Base-by-base conservation (phyloP, 2,329 filamentous ascomycete species). In the Pseudopithomyces chartarum region DNA sequence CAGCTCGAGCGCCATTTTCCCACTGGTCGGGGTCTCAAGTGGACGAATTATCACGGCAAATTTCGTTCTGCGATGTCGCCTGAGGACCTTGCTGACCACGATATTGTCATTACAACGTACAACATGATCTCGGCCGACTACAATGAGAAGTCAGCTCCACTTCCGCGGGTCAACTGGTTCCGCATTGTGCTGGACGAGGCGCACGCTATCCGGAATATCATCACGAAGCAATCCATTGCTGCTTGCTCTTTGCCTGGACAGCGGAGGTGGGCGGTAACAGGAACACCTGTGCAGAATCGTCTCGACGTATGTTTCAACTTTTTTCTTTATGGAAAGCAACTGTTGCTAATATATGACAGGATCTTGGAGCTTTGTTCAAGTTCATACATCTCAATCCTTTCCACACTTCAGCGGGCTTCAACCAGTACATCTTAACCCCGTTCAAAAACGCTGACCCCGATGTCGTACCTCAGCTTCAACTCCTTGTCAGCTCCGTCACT, bases 261-360 rank as follows among this genome's bases (percentile, higher is more conserved):
- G 69, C 87, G 93, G 32, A 88, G 93, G 33, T 99, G 95, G 95
- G 94, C 93, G 2, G 91, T 98, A n/a, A 98, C 95, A 0, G 95
- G 94, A 53, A 98, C 95, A 0, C 95, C 93, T 0, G 91, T 98
- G 8, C 94, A 98, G 76, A 99, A 99, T 70, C 88, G 91, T 3
- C 82, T 98, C 2, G 68, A 92, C 26, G 61, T 64, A 51, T 49
- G 50, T 22, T 23, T n/a, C 36, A 13, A 19, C 12, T 15, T 26
- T n/a, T n/a, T n/a, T n/a, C n/a, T n/a, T n/a, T n/a, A n/a, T n/a
- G n/a, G n/a, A n/a, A n/a, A n/a, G n/a, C 4, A 1, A 29, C 26
- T 7, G 1, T 12, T 48, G 44, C 57, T 64, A 33, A 62, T 32
- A 13, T 13, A 17, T 6, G 13, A 3, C 17, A 64, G 62, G 95